Base-by-base conservation (phyloP, 768 basidiomycete genomes). In the Termitomyces sp. region DNA sequence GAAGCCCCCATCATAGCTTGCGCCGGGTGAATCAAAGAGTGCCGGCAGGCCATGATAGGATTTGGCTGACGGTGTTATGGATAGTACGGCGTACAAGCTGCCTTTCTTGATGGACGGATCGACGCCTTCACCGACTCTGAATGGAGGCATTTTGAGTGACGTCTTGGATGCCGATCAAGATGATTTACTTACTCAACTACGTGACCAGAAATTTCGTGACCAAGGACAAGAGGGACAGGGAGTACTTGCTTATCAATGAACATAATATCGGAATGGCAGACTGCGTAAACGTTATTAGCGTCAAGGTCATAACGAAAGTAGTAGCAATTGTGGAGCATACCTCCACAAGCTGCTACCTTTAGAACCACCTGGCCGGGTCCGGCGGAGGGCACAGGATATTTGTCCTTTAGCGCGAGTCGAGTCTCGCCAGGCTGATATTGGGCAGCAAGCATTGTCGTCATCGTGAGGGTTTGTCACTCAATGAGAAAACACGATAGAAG, bases 211-310 rank as follows among this genome's bases (percentile, higher is more conserved):
- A 60, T 50, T 35, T 60, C 59, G 8, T 60, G 59, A 6, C 59
- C 59, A 50, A 60, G 59, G n/a, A 60, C 59, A 33, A 60, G 59
- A 20, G 59, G 59, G 22, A 55, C 36, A 20, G 59, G 59, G 1
- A 60, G 54, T 13, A 60, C 59, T 28, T 20, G 32, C 1, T 54
- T 45, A 38, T 60, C 59, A 22, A 60, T 60, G n/a, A 60, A 60
- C 59, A 60, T 60, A 9, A 60, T 56, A 20, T 60, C 59, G 39
- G 59, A 60, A 38, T 60, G 59, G 38, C 59, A 60, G 20, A 60
- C 59, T 60, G n/a, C 7, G 46, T 46, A 5, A 24, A 46, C 18
- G n/a, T 36, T 44, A 7, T 20, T 12, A 9, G 16, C 20, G 28
- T 39, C 45, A 18, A 4, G 28, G 15, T 12, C 22, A n/a, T n/a